phyloP scores from a whole-genome alignment of 169 alveolate species.

The Cryptosporidium ubiquitum region DNA sequence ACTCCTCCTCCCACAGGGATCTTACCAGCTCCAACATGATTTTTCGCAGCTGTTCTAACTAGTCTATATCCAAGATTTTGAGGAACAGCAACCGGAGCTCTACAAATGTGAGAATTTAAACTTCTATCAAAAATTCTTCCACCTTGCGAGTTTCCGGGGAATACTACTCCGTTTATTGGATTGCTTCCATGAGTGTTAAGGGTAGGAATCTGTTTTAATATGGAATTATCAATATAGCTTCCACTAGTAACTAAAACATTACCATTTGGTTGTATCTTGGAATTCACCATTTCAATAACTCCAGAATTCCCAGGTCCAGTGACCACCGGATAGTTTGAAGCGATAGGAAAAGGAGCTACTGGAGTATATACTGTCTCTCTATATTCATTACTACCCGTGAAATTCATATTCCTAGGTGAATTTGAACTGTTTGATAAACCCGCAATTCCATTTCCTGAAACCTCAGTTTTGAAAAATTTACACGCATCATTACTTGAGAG shows the following conservation, averaged over 20 bases:
- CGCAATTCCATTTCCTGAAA: background rate
- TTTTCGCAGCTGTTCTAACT: constrained; percentile 8
- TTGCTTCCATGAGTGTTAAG: background rate
- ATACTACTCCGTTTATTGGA: constrained; percentile 8
- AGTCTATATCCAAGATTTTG: constrained; percentile 30
- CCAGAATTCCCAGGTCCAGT: background rate
- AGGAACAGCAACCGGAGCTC: constrained; percentile 2
- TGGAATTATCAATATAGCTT: background rate
- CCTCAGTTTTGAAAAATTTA: background rate
- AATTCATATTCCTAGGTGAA: constrained; percentile 35
- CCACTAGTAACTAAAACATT: background rate
- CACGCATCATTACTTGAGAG: constrained; percentile 51
- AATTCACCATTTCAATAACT: background rate
- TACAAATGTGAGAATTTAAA: background rate
- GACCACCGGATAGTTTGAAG: background rate
- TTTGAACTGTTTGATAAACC: constrained; percentile 7
- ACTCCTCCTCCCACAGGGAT: background rate
- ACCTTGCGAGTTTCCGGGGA: background rate
- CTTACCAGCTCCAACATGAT: background rate
- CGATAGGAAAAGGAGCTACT: constrained; percentile 36
- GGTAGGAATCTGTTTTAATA: constrained; percentile 1
- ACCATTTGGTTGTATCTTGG: background rate
- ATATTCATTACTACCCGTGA: constrained; percentile 36
- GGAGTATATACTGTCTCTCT: constrained; percentile 58
- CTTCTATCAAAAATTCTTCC: background rate